Percentiles rank a stretch among this genome's conserved stretches.
phyloP scores from a whole-genome alignment of 768 basidiomycete species.

The Guyanaporus albipodus region DNA sequence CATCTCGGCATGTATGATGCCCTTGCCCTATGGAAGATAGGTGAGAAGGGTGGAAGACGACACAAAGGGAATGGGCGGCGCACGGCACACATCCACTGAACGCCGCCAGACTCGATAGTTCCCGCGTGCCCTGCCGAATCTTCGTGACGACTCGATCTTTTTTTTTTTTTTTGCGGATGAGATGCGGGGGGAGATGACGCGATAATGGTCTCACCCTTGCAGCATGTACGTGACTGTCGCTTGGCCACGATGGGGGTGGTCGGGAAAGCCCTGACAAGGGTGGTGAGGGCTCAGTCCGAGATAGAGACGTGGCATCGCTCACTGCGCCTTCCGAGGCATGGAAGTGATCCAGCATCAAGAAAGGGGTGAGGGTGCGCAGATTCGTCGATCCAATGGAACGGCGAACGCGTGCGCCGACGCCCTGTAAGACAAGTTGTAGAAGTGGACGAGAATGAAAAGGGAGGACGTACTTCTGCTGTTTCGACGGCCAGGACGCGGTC shows the following conservation, averaged over 20 bases:
- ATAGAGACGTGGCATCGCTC: constrained; percentile 21
- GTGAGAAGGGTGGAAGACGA: neutral
- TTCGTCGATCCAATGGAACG: constrained; percentile 76
- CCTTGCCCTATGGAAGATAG: constrained; percentile 41
- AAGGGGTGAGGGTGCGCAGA: constrained; percentile 82
- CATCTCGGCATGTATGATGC: constrained; percentile 87
- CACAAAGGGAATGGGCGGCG: constrained; percentile 26
- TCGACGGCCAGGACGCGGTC: constrained; percentile 78
- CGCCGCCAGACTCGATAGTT: constrained; percentile 72
- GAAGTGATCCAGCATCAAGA: constrained; percentile 88
- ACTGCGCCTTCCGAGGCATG: constrained; percentile 67
- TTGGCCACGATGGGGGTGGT: constrained; percentile 91
- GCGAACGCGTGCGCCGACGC: constrained; percentile 78
- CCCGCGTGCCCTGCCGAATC: constrained; percentile 88
- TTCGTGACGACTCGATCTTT: constrained; percentile 75
- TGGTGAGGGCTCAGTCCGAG: neutral
- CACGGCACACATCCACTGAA: constrained; percentile 94
- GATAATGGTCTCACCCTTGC: constrained; percentile 56
- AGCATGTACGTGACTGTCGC: constrained; percentile 89
- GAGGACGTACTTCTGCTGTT: constrained; percentile 54
- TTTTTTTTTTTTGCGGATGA: too few species aligned
- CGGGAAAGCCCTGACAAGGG: constrained; percentile 71
- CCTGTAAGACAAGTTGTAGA: constrained; percentile 41
- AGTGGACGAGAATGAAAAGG: neutral
- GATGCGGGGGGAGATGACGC: too few species aligned